Conservation (phyloP, 495 filamentous ascomycete species). For the Trichoderma asperelloides region DNA sequence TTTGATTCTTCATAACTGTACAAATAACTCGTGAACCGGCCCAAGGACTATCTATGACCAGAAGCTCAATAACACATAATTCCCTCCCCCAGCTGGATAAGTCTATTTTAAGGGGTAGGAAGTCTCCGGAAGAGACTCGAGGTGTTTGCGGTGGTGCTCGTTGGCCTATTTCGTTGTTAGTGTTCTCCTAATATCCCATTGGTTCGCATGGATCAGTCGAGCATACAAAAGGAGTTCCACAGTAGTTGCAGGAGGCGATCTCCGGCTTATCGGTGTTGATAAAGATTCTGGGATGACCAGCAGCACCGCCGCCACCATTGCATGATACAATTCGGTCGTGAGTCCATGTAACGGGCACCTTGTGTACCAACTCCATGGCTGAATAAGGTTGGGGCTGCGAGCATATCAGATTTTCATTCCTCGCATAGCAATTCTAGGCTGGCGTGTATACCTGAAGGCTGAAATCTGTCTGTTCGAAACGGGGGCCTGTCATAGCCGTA, state of each 20-base stretch:
- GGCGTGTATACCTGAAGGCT: constrained; percentile 62
- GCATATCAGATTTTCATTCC: constrained; percentile 2
- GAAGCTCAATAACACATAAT: background rate
- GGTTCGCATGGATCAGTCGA: background rate
- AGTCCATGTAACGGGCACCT: constrained; percentile 87
- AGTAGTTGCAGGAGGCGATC: constrained; percentile 84
- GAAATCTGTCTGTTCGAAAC: constrained; percentile 95
- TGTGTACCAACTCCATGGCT: constrained; percentile 92
- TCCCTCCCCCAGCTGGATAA: background rate
- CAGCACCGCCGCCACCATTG: constrained; percentile 86
- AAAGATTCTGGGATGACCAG: constrained; percentile 86
- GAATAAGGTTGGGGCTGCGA: constrained; percentile 73
- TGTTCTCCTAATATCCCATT: background rate
- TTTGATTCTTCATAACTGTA: background rate
- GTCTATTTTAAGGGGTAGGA: constrained; percentile 49
- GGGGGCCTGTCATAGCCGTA: constrained; percentile 79
- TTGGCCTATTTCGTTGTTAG: constrained; percentile 53
- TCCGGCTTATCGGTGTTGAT: constrained; percentile 98
- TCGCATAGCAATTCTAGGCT: background rate
- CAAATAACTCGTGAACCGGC: background rate
- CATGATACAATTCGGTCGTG: constrained; percentile 73
- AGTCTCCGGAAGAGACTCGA: constrained; percentile 69
- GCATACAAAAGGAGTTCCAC: constrained; percentile 90
- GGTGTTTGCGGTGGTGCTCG: constrained; percentile 71
- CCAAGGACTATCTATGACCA: background rate